Evolutionary conservation across 2,329 filamentous ascomycete genomes (phyloP).

Genomic region (Ceratocystis cacaofunesta): DNA sequence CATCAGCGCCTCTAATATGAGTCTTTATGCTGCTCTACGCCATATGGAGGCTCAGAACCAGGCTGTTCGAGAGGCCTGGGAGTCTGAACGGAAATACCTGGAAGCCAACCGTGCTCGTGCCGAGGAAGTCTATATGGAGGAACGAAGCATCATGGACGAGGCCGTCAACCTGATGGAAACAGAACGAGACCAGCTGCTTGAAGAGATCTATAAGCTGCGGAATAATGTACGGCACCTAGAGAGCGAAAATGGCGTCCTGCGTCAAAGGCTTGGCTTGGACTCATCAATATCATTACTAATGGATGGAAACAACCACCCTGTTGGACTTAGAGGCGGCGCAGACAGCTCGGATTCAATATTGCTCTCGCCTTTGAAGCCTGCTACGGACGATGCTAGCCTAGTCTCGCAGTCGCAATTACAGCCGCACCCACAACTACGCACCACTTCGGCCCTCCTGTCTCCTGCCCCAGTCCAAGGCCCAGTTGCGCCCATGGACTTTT

Average conservation of each 20-base stretch:
- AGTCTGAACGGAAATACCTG: constrained; percentile 38
- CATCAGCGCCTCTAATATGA: constrained; percentile 9
- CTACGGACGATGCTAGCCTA: constrained; percentile 5
- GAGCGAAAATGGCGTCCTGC: constrained; percentile 26
- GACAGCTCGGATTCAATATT: constrained; percentile 17
- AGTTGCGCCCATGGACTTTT: constrained; percentile 24
- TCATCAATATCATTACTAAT: background rate
- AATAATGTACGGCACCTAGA: constrained; percentile 27
- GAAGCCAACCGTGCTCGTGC: constrained; percentile 39
- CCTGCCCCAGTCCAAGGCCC: constrained; percentile 12
- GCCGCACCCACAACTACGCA: background rate
- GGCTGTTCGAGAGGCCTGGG: constrained; percentile 35
- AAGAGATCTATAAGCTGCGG: constrained; percentile 30
- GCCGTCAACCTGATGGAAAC: constrained; percentile 33
- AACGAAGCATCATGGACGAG: constrained; percentile 38
- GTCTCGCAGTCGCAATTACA: background rate
- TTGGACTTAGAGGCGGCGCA: constrained; percentile 11
- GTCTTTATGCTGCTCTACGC: constrained; percentile 22
- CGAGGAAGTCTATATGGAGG: constrained; percentile 41
- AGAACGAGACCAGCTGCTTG: constrained; percentile 30
- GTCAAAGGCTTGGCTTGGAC: background rate
- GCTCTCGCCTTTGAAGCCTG: constrained; percentile 17
- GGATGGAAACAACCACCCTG: background rate
- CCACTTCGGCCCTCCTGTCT: background rate
- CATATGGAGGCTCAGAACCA: constrained; percentile 30